phyloP scores from a whole-genome alignment of 202 grass and related monocot species.

The Panicum hallii region DNA sequence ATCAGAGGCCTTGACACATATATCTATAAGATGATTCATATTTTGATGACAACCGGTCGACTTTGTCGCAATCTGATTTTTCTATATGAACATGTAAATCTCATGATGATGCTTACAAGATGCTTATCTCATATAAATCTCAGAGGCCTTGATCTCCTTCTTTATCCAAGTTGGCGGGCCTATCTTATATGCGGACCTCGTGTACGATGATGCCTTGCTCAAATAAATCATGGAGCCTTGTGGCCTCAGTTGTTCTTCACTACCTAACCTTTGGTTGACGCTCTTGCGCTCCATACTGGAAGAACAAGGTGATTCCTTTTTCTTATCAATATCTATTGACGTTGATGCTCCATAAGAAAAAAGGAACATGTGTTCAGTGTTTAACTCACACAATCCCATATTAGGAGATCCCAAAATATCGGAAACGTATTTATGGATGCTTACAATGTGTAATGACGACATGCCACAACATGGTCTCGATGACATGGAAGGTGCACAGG shows the following conservation, averaged over 20 bases:
- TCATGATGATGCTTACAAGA: constrained; percentile 35
- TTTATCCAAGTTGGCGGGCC: neutral
- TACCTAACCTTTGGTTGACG: too few relatives aligned
- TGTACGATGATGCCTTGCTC: neutral
- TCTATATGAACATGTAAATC: neutral
- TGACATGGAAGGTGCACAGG: constrained; percentile 48
- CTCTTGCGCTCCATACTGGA: neutral
- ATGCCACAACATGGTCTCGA: neutral
- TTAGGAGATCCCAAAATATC: neutral
- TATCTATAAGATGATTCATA: too few relatives aligned
- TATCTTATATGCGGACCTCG: neutral
- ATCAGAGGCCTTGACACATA: too few relatives aligned
- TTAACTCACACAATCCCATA: neutral
- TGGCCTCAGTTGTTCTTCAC: neutral
- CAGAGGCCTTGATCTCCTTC: constrained; percentile 23
- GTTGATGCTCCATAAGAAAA: neutral
- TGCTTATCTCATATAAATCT: neutral
- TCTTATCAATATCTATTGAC: neutral
- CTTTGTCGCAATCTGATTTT: neutral
- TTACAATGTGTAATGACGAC: neutral
- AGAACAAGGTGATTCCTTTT: neutral
- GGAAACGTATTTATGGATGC: neutral
- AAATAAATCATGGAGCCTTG: neutral
- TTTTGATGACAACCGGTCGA: neutral
- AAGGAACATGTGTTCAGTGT: constrained; percentile 10